Base-by-base conservation (phyloP, 2,329 filamentous ascomycete genomes). In the Chrysoporthe austroafricana region DNA sequence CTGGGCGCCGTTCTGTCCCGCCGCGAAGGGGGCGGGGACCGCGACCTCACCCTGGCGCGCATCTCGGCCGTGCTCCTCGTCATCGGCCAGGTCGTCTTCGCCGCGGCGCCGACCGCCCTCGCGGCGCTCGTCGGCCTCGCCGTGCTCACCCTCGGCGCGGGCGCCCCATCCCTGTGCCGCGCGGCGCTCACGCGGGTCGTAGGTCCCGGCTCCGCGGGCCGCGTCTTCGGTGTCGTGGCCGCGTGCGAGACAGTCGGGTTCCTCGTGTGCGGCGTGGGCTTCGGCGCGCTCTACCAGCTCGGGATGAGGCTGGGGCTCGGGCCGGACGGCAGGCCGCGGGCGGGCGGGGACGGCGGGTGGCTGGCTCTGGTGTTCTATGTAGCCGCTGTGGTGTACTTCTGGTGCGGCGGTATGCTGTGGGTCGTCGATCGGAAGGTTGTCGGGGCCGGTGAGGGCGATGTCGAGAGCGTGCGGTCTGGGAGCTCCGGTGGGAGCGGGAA, bases 71-170 rank as follows among this genome's bases (percentile, higher is more conserved):
- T 67, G 7, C 36, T 66, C 1, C 46, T 69, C 3, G 56, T 63
- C 39, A 46, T 32, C 9, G 67, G 64, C 46, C 64, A 69, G 56
- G 21, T 21, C 3, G 21, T 69, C 36, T 64, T 64, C 14, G 62
- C 61, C 9, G 44, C 48, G 5, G 64, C 46, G 4, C 54, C n/a
- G 0, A 42, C 21, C 6, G 14, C 5, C 4, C 18, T 14, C 7
- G 16, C 46, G 3, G 62, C 62, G 5, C 32, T 62, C 36, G 34
- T 43, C 9, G 69, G 70, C 4, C 70, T 70, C 7, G 18, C 34
- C 42, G 14, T 70, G 11, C 50, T 69, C 11, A 67, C 64, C 1
- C 52, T 67, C 7, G 69, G 70, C 59, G 57, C 69, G 8, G 66
- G 62, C 18, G 26, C 66, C 14, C 69, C 70, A 1, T 67, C 64